phyloP scores from a whole-genome alignment of 2,329 filamentous ascomycete genomes.

The Ophiosphaerella korrae region DNA sequence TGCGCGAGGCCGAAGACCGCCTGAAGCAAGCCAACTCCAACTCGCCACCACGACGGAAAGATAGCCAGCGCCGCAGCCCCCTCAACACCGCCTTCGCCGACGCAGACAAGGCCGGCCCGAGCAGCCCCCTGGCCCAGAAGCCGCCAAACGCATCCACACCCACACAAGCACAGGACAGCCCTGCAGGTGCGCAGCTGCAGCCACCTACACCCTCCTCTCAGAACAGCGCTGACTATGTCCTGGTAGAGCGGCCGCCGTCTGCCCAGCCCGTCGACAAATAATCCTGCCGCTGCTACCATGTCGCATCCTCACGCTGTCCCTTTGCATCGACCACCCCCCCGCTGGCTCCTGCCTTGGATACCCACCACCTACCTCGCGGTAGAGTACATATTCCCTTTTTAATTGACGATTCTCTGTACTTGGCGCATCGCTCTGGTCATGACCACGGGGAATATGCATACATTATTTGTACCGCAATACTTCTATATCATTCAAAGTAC shows the following conservation, averaged over 20 bases:
- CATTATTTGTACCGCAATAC: not conserved
- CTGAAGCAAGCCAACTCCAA: constrained; percentile 54
- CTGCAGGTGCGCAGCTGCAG: constrained; percentile 41
- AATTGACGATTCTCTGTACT: not conserved
- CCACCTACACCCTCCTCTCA: constrained; percentile 39
- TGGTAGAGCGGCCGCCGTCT: constrained; percentile 41
- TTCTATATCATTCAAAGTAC: no score
- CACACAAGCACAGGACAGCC: constrained; percentile 18
- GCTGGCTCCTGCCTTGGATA: not conserved
- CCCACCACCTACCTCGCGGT: not conserved
- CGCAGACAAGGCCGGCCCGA: constrained; percentile 33
- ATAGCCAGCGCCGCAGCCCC: constrained; percentile 36
- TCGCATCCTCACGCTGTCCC: no score
- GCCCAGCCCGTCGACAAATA: constrained; percentile 17
- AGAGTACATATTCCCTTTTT: not conserved
- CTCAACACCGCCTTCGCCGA: constrained; percentile 26
- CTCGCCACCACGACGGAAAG: constrained; percentile 38
- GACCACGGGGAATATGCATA: no score
- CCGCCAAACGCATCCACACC: not conserved
- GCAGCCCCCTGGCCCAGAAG: constrained; percentile 30
- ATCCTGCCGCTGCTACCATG: no score
- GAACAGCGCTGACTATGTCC: constrained; percentile 43
- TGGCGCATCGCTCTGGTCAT: not conserved
- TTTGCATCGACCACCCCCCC: no score
- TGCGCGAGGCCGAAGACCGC: constrained; percentile 83